Percentiles rank a stretch among this genome's conserved stretches.
phyloP scores from a whole-genome alignment of 1,284 basidiomycete species.

The Porodaedalea pini region DNA sequence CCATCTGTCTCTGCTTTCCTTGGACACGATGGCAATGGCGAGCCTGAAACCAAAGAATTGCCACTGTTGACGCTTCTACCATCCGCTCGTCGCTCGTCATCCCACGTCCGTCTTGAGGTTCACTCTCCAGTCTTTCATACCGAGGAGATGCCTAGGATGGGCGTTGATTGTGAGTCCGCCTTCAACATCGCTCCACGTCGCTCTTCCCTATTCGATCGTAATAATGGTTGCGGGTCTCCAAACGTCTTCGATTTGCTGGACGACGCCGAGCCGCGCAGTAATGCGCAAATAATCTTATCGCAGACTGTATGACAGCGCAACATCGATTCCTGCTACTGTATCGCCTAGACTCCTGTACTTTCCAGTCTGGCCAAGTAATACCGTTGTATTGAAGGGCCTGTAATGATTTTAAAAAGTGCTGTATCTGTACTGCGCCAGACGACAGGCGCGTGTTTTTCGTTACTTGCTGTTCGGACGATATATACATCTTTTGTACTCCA shows the following conservation, averaged over 20 bases:
- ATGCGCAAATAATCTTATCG: neutral
- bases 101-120: neutral
- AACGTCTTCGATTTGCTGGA: neutral
- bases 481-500: no score
- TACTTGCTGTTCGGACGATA: no score
- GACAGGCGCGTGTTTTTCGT: no score
- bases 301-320: neutral
- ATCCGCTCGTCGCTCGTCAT: neutral
- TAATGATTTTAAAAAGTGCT: no score
- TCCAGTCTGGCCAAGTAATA: no score
- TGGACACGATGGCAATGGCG: neutral
- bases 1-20: neutral
- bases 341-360: no score
- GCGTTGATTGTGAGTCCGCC: neutral
- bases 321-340: no score
- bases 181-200: neutral
- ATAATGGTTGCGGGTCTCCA: neutral
- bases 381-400: no score
- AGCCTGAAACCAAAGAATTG: neutral
- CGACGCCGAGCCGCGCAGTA: neutral
- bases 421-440: no score
- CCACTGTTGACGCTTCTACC: neutral
- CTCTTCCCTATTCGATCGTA: neutral
- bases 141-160: neutral
- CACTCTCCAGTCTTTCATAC: neutral